Evolutionary conservation across 192 early-diverging fungal genomes (phyloP).

Genomic region (Entophlyctis luteolus): DNA sequence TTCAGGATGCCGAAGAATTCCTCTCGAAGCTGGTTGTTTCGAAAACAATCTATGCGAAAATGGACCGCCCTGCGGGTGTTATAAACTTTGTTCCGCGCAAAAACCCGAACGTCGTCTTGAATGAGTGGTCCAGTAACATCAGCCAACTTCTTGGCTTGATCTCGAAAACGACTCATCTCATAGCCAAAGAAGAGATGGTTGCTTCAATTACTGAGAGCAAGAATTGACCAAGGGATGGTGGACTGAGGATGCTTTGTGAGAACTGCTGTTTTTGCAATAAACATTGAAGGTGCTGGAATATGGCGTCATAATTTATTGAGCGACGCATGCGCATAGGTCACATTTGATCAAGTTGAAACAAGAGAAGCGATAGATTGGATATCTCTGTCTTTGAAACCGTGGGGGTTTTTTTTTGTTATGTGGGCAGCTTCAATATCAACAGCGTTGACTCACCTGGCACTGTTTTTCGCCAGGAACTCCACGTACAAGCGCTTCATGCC

Average conservation of each 20-base stretch:
- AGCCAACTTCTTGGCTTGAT: conserved; percentile 83
- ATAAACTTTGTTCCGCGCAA: conserved; percentile 81
- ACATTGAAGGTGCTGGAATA: neutral
- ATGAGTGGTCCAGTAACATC: conserved; percentile 91
- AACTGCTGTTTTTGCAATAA: neutral
- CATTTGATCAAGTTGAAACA: neutral
- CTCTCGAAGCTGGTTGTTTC: conserved; percentile 88
- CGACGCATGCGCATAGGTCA: neutral
- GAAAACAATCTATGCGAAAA: conserved; percentile 93
- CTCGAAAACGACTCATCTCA: conserved; percentile 77
- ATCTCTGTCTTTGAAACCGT: no score
- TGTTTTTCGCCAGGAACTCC: no score
- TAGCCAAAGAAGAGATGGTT: conserved; percentile 61
- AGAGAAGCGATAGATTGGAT: no score
- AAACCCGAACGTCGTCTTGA: conserved; percentile 84
- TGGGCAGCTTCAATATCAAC: no score
- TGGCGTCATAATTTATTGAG: no score
- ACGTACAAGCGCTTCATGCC: no score
- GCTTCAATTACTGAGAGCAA: conserved; percentile 29
- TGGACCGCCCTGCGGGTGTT: conserved; percentile 88
- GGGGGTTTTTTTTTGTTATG: no score
- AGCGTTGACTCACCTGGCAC: no score
- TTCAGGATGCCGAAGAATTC: conserved; percentile 83
- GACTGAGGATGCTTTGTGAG: neutral
- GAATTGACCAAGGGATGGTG: conserved; percentile 5